Conservation (phyloP, 805 yeast species). For the Torulaspora microellipsoides region DNA sequence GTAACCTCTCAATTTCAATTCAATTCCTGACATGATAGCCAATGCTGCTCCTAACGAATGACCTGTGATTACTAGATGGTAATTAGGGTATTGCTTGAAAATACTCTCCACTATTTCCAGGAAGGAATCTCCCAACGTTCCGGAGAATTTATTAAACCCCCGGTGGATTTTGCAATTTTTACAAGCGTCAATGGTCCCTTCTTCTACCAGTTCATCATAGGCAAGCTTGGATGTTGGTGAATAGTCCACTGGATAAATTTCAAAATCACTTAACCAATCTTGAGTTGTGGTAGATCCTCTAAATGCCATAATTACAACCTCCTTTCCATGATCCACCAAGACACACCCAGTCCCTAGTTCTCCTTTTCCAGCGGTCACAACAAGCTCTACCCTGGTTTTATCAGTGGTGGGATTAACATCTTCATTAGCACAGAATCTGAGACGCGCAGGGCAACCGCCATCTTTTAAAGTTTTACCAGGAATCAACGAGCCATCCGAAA, state of each 20-base stretch:
- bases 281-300: slow-evolving; percentile 59
- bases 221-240: slow-evolving; percentile 38
- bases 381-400: slow-evolving; percentile 37
- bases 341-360: slow-evolving; percentile 54
- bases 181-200: slow-evolving; percentile 37
- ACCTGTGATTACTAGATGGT: slow-evolving; percentile 53
- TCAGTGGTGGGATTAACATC: slow-evolving; percentile 23
- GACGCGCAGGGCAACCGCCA: slow-evolving; percentile 34
- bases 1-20: slow-evolving; percentile 49
- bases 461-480: slow-evolving; percentile 25
- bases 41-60: slow-evolving; percentile 78
- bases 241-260: slow-evolving; percentile 44
- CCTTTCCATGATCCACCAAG: slow-evolving; percentile 43
- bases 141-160: slow-evolving; percentile 53
- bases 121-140: slow-evolving; percentile 39
- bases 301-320: slow-evolving; percentile 47
- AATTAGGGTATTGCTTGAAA: slow-evolving; percentile 41
- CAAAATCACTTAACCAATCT: slow-evolving; percentile 62
- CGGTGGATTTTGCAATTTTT: slow-evolving; percentile 54
- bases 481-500: slow-evolving; percentile 20
- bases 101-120: slow-evolving; percentile 36
- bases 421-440: slow-evolving; percentile 31
- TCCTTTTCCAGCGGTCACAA: slow-evolving; percentile 40
- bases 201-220: slow-evolving; percentile 21
- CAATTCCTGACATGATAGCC: slow-evolving; percentile 59